A percentile compares a stretch with the other conserved stretches of the same genome.
These are phyloP conservation scores for Cicer pinnatifidum DNA, from an alignment of 306 rosid genomes.

Conservation along the genomic window DNA sequence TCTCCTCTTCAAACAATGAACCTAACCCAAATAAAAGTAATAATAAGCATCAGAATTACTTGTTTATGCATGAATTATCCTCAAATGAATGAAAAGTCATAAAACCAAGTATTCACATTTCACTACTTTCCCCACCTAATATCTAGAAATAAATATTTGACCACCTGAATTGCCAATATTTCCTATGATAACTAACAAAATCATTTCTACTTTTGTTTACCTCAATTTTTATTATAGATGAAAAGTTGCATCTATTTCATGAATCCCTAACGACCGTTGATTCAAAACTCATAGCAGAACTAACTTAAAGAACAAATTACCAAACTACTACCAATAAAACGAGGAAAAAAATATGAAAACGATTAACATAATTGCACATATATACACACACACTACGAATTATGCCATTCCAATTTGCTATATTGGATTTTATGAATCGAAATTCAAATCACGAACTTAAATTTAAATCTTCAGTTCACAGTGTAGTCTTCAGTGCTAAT, in stretches of 20 bases:
- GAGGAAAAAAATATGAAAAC: not conserved
- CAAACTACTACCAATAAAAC: constrained; percentile 1
- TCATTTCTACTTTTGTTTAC: not conserved
- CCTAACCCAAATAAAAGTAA: constrained; percentile 36
- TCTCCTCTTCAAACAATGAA: constrained; percentile 44
- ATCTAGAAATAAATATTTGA: constrained; percentile 4
- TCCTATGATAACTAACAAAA: not conserved
- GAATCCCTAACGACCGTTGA: not conserved
- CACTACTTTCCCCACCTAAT: not conserved
- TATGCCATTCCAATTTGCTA: not conserved
- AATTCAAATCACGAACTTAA: not conserved
- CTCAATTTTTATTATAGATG: not conserved
- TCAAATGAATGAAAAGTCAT: constrained; percentile 18
- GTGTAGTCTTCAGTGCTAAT: not conserved
- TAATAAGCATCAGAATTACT: constrained; percentile 32
- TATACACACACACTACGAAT: not conserved
- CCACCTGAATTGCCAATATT: constrained; percentile 1
- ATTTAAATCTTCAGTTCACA: not conserved
- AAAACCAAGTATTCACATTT: constrained; percentile 24
- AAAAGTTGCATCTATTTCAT: not conserved
- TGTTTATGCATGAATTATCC: constrained; percentile 21
- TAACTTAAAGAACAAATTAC: constrained; percentile 20
- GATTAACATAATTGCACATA: not conserved
- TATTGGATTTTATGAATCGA: not conserved
- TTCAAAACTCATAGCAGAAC: not conserved